These are phyloP conservation scores for Ceratonia siliqua DNA, from an alignment of 306 rosid genomes.

Conservation along the genomic window DNA sequence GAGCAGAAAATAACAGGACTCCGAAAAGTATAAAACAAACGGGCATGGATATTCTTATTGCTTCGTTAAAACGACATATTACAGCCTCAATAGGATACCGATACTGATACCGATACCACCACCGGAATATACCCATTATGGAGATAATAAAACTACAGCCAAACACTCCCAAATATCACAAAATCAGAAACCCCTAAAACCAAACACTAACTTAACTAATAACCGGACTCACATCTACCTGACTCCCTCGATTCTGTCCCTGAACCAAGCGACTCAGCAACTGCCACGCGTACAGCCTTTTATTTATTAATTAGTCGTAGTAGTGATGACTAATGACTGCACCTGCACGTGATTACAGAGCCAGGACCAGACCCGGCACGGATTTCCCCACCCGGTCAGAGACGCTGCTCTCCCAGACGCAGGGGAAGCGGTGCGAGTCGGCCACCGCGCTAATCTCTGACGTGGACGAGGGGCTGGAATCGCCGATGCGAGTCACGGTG, in stretches of 20 bases:
- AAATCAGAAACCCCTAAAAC: not conserved
- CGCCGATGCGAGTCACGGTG: conserved; percentile 70
- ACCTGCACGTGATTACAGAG: conserved; percentile 56
- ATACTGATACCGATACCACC: too few relatives aligned
- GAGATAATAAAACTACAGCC: not conserved
- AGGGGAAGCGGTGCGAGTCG: conserved; percentile 53
- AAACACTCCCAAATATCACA: not conserved
- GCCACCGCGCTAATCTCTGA: conserved; percentile 48
- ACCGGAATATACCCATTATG: conserved; percentile 32
- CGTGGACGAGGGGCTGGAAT: conserved; percentile 1
- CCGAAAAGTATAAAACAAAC: not conserved
- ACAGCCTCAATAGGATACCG: conserved; percentile 37
- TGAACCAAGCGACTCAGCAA: conserved; percentile 1
- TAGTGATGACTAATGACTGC: conserved; percentile 24
- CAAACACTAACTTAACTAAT: not conserved
- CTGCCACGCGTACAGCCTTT: conserved; percentile 38
- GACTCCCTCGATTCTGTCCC: not conserved
- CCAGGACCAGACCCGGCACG: conserved; percentile 92
- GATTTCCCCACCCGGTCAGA: conserved; percentile 76
- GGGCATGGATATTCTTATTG: conserved; percentile 41
- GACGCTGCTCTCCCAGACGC: conserved; percentile 87
- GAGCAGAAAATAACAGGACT: too few relatives aligned
- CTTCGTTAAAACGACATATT: conserved; percentile 24
- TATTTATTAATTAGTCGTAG: conserved; percentile 1
- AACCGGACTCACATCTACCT: conserved; percentile 40